A percentile compares a stretch with the other conserved stretches of the same genome.
These are phyloP conservation scores for Colletotrichum sp. DNA, from an alignment of 2,329 filamentous ascomycete species.

Conservation along the genomic window DNA sequence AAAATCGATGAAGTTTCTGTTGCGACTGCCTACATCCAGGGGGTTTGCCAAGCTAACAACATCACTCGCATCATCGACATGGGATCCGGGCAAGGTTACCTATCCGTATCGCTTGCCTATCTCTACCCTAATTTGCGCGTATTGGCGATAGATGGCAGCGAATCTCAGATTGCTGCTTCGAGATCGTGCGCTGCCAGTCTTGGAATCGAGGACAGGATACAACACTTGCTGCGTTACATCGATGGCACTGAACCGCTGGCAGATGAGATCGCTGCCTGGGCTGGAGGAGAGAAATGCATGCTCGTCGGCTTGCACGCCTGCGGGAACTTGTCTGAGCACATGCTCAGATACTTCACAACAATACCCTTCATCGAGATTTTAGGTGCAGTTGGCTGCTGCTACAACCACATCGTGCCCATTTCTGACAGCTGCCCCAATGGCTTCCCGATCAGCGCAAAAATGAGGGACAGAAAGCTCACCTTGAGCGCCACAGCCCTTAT, in stretches of 20 bases:
- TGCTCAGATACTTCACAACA: conserved; percentile 32
- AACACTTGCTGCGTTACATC: conserved; percentile 30
- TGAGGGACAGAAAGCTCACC: conserved; percentile 24
- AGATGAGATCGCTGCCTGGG: conserved; percentile 29
- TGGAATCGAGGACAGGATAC: conserved; percentile 24
- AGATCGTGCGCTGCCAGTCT: conserved; percentile 25
- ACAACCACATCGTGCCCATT: conserved; percentile 34
- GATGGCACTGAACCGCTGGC: conserved; percentile 27
- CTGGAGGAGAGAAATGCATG: conserved; percentile 29
- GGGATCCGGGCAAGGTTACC: conserved; percentile 31
- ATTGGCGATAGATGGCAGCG: conserved; percentile 35
- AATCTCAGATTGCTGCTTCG: conserved; percentile 31
- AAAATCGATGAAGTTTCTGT: conserved; percentile 33
- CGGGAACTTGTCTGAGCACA: conserved; percentile 36
- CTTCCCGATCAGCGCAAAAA: conserved; percentile 39
- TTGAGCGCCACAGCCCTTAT: conserved; percentile 35
- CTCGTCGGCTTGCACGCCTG: conserved; percentile 37
- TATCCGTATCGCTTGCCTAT: conserved; percentile 31
- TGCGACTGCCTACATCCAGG: conserved; percentile 29
- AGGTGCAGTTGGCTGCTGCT: conserved; percentile 35
- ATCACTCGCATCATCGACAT: conserved; percentile 29
- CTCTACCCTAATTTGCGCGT: conserved; percentile 30
- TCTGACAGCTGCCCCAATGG: conserved; percentile 41
- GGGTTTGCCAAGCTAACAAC: conserved; percentile 24
- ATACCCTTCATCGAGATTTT: conserved; percentile 25